Evolutionary conservation across 164 flowering plant species (phyloP).

Genomic region (Warburgia ugandensis): DNA sequence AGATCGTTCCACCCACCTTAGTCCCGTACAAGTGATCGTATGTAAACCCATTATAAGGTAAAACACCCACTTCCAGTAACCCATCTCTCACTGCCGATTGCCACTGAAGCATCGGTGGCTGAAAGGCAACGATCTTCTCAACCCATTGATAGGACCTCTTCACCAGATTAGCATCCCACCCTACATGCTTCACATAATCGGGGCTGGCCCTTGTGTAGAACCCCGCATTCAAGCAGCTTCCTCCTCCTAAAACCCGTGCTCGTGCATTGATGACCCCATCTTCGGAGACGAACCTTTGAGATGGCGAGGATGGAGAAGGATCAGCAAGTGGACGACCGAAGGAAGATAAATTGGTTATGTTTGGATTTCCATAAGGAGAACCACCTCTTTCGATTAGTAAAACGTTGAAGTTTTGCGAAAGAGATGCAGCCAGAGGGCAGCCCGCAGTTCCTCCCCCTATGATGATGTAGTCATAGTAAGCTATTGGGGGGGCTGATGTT

Average conservation of each 20-base stretch:
- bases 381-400: constrained; percentile 74
- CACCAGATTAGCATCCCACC: constrained; percentile 43
- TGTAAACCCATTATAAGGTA: constrained; percentile 65
- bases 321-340: constrained; percentile 36
- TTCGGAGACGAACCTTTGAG: constrained; percentile 59
- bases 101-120: constrained; percentile 56
- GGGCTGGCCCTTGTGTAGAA: constrained; percentile 54
- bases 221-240: constrained; percentile 69
- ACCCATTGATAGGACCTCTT: constrained; percentile 67
- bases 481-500: constrained; percentile 34
- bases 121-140: constrained; percentile 48
- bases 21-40: constrained; percentile 69
- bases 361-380: constrained; percentile 51
- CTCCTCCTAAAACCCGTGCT: constrained; percentile 74
- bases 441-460: constrained; percentile 87
- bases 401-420: constrained; percentile 47
- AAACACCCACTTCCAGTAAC: constrained; percentile 51
- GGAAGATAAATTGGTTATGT: constrained; percentile 31
- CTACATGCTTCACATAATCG: constrained; percentile 23
- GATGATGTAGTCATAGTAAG: constrained; percentile 59
- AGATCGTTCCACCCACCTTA: constrained; percentile 73
- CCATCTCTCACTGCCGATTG: constrained; percentile 74
- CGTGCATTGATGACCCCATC: constrained; percentile 69
- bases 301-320: constrained; percentile 37
- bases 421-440: constrained; percentile 77